Conservation (phyloP, 2,329 filamentous ascomycete genomes). For the Colletotrichum salicis region DNA sequence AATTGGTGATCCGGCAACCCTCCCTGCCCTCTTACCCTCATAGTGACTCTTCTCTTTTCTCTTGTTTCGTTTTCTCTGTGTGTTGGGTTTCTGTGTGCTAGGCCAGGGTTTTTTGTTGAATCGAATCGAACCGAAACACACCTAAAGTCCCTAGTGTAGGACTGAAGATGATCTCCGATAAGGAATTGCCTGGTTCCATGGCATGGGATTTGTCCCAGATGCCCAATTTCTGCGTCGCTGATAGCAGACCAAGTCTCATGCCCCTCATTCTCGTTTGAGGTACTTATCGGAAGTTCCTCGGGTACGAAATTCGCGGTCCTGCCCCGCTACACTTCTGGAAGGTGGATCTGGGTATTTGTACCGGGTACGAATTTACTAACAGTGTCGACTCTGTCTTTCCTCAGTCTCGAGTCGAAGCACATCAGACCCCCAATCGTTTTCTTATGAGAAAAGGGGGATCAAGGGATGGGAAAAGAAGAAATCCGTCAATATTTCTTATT, state of each 20-base stretch:
- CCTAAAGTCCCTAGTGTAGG: background rate
- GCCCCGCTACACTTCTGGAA: background rate
- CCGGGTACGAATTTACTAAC: background rate
- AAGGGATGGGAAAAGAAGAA: background rate
- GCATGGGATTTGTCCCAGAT: background rate
- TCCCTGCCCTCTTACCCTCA: background rate
- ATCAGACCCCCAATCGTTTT: background rate
- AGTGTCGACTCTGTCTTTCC: background rate
- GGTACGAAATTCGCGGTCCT: background rate
- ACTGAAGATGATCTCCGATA: background rate
- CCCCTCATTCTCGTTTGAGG: background rate
- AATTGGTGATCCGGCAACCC: background rate
- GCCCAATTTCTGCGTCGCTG: background rate
- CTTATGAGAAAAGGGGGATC: background rate
- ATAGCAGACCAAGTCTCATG: background rate
- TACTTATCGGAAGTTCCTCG: conserved; percentile 11
- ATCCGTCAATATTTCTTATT: background rate
- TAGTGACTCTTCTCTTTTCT: background rate
- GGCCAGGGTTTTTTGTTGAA: background rate
- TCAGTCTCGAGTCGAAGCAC: background rate
- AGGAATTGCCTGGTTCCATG: background rate
- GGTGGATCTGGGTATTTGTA: background rate
- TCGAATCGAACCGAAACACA: background rate
- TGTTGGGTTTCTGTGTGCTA: background rate
- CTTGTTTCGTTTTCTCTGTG: background rate